These are phyloP conservation scores for Diaporthe sp. DNA, from an alignment of 2,329 filamentous ascomycete species.

Conservation along the genomic window DNA sequence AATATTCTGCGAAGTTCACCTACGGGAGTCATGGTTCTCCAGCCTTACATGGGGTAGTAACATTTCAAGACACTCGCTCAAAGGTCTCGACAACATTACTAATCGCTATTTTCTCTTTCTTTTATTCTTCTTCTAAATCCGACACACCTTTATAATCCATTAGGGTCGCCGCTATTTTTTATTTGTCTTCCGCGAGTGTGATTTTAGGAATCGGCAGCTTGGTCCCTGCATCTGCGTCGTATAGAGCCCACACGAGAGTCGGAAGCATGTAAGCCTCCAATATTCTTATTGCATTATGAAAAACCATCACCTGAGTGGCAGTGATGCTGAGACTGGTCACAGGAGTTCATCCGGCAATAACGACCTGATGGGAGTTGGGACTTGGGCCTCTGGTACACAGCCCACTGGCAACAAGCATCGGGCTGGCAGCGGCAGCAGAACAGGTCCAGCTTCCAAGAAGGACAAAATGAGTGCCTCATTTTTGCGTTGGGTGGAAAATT, in stretches of 20 bases:
- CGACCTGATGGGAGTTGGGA: background rate
- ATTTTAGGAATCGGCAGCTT: no score
- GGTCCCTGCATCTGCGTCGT: no score
- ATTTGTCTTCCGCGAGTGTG: background rate
- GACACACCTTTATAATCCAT: background rate
- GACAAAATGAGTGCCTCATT: background rate
- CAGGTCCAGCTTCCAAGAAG: background rate
- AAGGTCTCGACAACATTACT: background rate
- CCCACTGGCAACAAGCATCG: background rate
- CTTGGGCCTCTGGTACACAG: background rate
- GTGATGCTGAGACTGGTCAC: background rate
- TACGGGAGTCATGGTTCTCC: background rate
- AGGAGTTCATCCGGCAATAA: background rate
- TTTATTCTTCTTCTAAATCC: no score
- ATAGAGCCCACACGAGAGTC: background rate
- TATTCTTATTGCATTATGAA: background rate
- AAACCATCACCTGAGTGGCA: accelerated
- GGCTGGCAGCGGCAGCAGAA: background rate
- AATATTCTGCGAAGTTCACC: background rate
- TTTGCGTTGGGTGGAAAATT: background rate
- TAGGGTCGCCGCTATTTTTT: background rate
- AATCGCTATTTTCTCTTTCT: background rate
- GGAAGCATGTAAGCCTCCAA: background rate
- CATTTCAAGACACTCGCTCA: background rate
- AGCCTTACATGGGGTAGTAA: background rate